These are phyloP conservation scores for Telfairia occidentalis DNA, from an alignment of 331 rosid genomes.

Conservation along the genomic window DNA sequence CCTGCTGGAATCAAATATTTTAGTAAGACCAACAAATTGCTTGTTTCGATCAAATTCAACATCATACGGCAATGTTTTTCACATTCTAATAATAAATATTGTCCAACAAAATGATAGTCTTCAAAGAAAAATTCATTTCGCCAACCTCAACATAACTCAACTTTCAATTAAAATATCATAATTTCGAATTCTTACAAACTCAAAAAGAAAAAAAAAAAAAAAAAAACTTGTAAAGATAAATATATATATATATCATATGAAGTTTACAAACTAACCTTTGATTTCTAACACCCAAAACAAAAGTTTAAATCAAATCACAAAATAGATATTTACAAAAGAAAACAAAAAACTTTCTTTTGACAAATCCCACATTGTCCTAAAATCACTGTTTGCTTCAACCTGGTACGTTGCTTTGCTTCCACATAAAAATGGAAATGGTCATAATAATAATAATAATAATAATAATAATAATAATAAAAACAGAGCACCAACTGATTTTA, in stretches of 20 bases:
- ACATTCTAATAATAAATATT: not conserved
- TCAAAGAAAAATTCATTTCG: not conserved
- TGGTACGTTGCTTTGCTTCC: not conserved
- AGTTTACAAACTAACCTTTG: not conserved
- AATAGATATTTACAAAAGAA: not conserved
- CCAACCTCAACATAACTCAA: too few species aligned
- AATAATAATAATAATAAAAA: too few species aligned
- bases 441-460: too few species aligned
- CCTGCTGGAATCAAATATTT: not conserved
- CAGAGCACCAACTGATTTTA: too few species aligned
- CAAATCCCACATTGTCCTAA: not conserved
- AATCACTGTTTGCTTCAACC: not conserved
- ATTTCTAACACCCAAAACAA: not conserved
- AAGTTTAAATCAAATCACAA: not conserved
- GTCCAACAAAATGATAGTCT: not conserved
- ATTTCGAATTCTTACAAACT: too few species aligned
- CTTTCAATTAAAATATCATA: too few species aligned
- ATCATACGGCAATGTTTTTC: not conserved
- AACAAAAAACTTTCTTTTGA: not conserved
- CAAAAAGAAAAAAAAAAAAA: too few species aligned
- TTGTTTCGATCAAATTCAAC: not conserved
- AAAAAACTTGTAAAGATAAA: too few species aligned
- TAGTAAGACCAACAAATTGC: not conserved
- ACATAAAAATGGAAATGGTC: not conserved
- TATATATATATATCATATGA: too few species aligned